Base-by-base conservation (phyloP, 768 basidiomycete genomes). In the Suillus clintonianus region DNA sequence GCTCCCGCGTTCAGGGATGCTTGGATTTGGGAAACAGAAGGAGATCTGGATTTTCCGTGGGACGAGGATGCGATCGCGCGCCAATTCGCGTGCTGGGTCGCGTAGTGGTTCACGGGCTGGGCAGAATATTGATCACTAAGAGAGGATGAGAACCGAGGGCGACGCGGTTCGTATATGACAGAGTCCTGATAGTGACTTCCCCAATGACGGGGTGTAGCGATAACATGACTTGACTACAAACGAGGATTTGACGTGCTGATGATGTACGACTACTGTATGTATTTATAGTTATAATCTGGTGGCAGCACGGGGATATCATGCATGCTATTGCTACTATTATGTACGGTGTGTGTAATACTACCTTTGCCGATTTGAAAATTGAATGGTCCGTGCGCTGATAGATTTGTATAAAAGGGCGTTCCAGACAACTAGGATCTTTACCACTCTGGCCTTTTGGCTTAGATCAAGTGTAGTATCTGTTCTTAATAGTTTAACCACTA, bases 391-490 rank as follows among this genome's bases (percentile, higher is more conserved):
- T 41, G 39, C 39, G 15, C 5, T 41, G 6, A 15, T n/a, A n/a
- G n/a, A n/a, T n/a, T n/a, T 14, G 5, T 41, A 41, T 41, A 41
- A 41, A 41, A 14, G 77, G 71, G 76, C 78, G 78, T 27, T 27
- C 27, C n/a, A n/a, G n/a, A 27, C 27, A 2, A 27, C 27, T 27
- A 2, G 27, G 4, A 27, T 2, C 27, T 27, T 88, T 82, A 89
- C 89, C 89, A 90, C 89, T 91, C 89, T 90, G 89, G 89, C 89
- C 90, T 91, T 89, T 91, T 92, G 90, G 91, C 91, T 92, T 92
- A 91, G 91, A 92, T 92, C 90, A 92, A 92, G 91, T 92, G 91
- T 92, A 92, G 91, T 92, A 93, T 92, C 90, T 93, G 91, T 92
- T 91, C 89, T 91, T 90, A 87, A 87, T 86, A 86, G 85, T 87